Percentiles rank a stretch among this genome's conserved stretches.
Evolutionary conservation across 2,329 filamentous ascomycete species (phyloP).

Genomic region (Xylariaceae sp.): DNA sequence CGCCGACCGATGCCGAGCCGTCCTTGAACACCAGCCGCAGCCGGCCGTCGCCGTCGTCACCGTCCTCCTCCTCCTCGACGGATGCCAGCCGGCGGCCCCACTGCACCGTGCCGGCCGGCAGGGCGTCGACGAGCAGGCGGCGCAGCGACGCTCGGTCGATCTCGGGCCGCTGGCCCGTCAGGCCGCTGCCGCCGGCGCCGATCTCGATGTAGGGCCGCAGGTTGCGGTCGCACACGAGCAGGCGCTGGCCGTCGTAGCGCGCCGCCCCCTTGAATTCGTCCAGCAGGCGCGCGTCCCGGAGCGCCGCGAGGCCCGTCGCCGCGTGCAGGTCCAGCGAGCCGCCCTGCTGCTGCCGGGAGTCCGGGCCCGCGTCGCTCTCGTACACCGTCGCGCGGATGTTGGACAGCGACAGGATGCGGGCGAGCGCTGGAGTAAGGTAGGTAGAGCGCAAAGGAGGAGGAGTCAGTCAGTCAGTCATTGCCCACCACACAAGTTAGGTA

Average conservation of each 20-base stretch:
- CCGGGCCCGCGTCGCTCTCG: slow-evolving; percentile 36
- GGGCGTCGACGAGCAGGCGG: slow-evolving; percentile 35
- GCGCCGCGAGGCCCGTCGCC: slow-evolving; percentile 35
- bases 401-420: slow-evolving; percentile 40
- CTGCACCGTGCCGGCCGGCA: slow-evolving; percentile 35
- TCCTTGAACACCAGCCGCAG: slow-evolving; percentile 30
- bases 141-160: slow-evolving; percentile 43
- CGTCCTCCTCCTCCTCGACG: slow-evolving; percentile 28
- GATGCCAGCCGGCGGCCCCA: slow-evolving; percentile 38
- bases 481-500: too few species aligned
- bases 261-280: slow-evolving; percentile 41
- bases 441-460: too few species aligned
- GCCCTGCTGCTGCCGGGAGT: slow-evolving; percentile 37
- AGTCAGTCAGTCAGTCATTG: too few species aligned
- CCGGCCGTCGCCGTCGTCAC: slow-evolving; percentile 1
- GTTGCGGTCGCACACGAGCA: slow-evolving; percentile 37
- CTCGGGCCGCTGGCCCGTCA: slow-evolving; percentile 37
- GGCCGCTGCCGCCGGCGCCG: slow-evolving; percentile 20
- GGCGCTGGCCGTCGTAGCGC: slow-evolving; percentile 44
- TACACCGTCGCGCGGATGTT: slow-evolving; percentile 41
- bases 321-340: slow-evolving; percentile 49
- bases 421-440: too few species aligned
- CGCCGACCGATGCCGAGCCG: slow-evolving; percentile 14
- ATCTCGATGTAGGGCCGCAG: slow-evolving; percentile 27
- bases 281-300: slow-evolving; percentile 34